Evolutionary conservation across 2,329 filamentous ascomycete species (phyloP).

Genomic region (Claviceps pazoutovae): DNA sequence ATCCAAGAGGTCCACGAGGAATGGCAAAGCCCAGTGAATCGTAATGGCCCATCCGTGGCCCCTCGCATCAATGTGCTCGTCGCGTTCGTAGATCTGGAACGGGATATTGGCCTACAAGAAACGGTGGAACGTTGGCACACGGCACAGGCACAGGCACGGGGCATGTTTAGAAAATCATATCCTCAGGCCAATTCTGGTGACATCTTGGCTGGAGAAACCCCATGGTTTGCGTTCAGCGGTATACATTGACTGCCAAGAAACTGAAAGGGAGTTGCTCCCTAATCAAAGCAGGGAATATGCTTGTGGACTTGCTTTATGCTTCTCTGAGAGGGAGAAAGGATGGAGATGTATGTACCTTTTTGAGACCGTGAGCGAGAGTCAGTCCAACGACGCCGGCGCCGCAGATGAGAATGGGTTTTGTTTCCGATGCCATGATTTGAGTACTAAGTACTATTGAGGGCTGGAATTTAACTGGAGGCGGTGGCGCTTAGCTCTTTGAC

Average conservation of each 20-base stretch:
- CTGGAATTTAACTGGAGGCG: no score
- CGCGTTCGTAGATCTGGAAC: slow-evolving; percentile 19
- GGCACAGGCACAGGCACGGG: background rate
- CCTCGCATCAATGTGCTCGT: slow-evolving; percentile 15
- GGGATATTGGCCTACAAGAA: slow-evolving; percentile 15
- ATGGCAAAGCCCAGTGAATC: slow-evolving; percentile 40
- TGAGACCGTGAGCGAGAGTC: slow-evolving; percentile 22
- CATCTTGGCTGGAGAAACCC: no score
- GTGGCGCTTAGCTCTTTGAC: no score
- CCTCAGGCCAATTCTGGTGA: no score
- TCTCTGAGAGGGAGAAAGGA: background rate
- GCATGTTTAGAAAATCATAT: no score
- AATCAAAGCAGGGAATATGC: no score
- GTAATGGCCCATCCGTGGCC: slow-evolving; percentile 45
- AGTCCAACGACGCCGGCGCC: slow-evolving; percentile 25
- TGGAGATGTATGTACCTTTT: slow-evolving; percentile 13
- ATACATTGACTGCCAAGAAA: no score
- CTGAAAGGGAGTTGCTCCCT: no score
- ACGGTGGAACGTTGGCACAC: background rate
- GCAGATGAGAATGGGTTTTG: slow-evolving; percentile 20
- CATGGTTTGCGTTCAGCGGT: no score
- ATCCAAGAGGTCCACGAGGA: slow-evolving; percentile 14
- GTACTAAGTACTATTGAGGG: no score
- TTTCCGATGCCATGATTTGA: slow-evolving; percentile 2
- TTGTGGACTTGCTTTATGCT: no score